Evolutionary conservation across 768 basidiomycete species (phyloP).

Genomic region (Collybia mongolica): DNA sequence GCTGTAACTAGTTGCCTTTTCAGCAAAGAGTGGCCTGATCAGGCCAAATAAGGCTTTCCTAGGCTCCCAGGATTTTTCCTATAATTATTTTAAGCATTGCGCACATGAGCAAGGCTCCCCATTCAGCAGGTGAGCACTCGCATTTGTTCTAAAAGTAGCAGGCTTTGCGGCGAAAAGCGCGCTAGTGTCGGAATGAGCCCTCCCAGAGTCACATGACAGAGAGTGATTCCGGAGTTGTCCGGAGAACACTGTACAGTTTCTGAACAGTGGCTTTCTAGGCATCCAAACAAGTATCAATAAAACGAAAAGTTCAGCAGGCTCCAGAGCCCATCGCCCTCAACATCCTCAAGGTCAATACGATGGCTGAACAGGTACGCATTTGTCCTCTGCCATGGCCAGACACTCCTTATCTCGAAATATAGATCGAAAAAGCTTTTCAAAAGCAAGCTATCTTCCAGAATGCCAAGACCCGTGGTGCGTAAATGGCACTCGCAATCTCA

Average conservation of each 20-base stretch:
- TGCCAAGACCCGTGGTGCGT: slow-evolving; percentile 89
- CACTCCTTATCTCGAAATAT: slow-evolving; percentile 7
- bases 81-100: too few species aligned
- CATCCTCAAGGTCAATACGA: slow-evolving; percentile 46
- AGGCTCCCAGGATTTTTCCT: too few species aligned
- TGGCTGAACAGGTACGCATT: slow-evolving; percentile 61
- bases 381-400: neutral
- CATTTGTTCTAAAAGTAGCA: too few species aligned
- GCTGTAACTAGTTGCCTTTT: too few species aligned
- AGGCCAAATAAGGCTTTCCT: too few species aligned
- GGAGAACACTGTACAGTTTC: slow-evolving; percentile 40
- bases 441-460: slow-evolving; percentile 99
- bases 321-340: slow-evolving; percentile 26
- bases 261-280: slow-evolving; percentile 33
- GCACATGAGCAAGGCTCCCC: too few species aligned
- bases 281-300: slow-evolving; percentile 43
- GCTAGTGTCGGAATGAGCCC: too few species aligned
- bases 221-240: slow-evolving; percentile 27
- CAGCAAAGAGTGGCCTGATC: too few species aligned
- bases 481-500: neutral
- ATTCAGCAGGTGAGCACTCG: too few species aligned
- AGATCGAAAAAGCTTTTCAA: slow-evolving; percentile 98
- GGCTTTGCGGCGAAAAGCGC: too few species aligned
- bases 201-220: too few species aligned
- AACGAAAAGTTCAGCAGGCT: slow-evolving; percentile 29